A percentile compares a stretch with the other conserved stretches of the same genome.
phyloP scores from a whole-genome alignment of 176 grass and related monocot genomes.

The Phragmites australis region DNA sequence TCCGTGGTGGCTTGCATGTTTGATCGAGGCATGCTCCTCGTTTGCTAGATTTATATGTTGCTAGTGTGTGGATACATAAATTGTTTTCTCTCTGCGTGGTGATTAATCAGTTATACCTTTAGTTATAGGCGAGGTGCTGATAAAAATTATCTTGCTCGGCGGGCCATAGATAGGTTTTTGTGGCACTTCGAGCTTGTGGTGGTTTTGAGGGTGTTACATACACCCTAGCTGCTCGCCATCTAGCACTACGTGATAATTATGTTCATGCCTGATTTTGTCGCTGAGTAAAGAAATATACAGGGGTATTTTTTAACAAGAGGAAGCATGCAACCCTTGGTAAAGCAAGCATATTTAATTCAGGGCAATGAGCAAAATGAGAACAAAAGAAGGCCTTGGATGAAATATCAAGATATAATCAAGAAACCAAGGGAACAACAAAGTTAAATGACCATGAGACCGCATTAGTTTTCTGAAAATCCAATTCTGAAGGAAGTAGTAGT shows the following conservation, averaged over 20 bases:
- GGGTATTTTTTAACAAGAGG: background rate
- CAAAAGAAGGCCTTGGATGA: background rate
- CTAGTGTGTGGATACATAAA: too few relatives aligned
- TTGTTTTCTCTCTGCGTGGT: too few relatives aligned
- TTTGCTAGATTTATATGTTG: too few relatives aligned
- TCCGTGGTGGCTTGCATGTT: too few relatives aligned
- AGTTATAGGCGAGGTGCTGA: too few relatives aligned
- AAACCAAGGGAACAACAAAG: slow-evolving; percentile 8
- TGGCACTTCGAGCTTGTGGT: too few relatives aligned
- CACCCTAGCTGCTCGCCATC: background rate
- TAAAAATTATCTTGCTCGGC: too few relatives aligned
- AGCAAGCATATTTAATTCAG: background rate
- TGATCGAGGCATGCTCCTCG: too few relatives aligned
- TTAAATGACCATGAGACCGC: background rate
- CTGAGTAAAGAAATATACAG: background rate
- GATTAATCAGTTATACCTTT: too few relatives aligned
- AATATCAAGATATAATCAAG: background rate
- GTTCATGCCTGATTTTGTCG: slow-evolving; percentile 14
- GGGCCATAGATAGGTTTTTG: too few relatives aligned
- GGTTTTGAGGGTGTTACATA: too few relatives aligned
- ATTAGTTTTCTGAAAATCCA: background rate
- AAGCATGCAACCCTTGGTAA: slow-evolving; percentile 41
- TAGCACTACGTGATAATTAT: background rate
- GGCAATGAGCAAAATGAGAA: slow-evolving; percentile 14
- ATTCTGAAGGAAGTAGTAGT: background rate